phyloP scores from a whole-genome alignment of 2,329 filamentous ascomycete genomes.

The Zarea fungicola region DNA sequence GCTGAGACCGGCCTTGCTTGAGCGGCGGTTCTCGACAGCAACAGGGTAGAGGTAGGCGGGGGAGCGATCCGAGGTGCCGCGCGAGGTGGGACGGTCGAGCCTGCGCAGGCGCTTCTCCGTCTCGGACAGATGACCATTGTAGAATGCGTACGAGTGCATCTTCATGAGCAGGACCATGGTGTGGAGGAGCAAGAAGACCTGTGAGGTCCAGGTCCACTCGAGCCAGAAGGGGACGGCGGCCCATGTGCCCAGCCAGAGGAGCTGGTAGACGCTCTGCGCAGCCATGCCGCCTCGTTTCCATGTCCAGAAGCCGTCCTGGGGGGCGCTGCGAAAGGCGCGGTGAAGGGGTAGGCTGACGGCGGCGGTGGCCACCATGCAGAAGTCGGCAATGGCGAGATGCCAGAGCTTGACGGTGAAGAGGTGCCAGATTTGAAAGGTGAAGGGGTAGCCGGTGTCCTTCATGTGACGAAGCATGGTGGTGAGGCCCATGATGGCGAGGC shows the following conservation, averaged over 20 bases:
- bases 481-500: slow-evolving; percentile 91
- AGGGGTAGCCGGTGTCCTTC: slow-evolving; percentile 84
- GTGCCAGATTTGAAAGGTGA: slow-evolving; percentile 81
- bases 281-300: slow-evolving; percentile 77
- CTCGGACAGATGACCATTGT: slow-evolving; percentile 91
- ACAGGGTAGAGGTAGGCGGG: slow-evolving; percentile 74
- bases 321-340: slow-evolving; percentile 52
- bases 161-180: slow-evolving; percentile 94
- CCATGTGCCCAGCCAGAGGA: slow-evolving; percentile 76
- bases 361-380: slow-evolving; percentile 76
- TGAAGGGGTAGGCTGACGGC: slow-evolving; percentile 70
- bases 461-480: slow-evolving; percentile 90
- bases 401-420: slow-evolving; percentile 85
- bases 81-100: slow-evolving; percentile 68
- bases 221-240: slow-evolving; percentile 77
- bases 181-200: slow-evolving; percentile 91
- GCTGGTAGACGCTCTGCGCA: slow-evolving; percentile 78
- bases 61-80: slow-evolving; percentile 51
- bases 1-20: slow-evolving; percentile 33
- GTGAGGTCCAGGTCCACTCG: slow-evolving; percentile 93
- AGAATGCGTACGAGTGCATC: slow-evolving; percentile 97
- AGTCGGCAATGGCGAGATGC: slow-evolving; percentile 78
- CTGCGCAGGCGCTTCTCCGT: slow-evolving; percentile 74
- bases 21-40: slow-evolving; percentile 41
- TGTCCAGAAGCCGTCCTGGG: slow-evolving; percentile 48